Evolutionary conservation across 306 rosid species (phyloP), one percentile per base, ranked within the genome.

Genomic region (Castanea crenata): DNA sequence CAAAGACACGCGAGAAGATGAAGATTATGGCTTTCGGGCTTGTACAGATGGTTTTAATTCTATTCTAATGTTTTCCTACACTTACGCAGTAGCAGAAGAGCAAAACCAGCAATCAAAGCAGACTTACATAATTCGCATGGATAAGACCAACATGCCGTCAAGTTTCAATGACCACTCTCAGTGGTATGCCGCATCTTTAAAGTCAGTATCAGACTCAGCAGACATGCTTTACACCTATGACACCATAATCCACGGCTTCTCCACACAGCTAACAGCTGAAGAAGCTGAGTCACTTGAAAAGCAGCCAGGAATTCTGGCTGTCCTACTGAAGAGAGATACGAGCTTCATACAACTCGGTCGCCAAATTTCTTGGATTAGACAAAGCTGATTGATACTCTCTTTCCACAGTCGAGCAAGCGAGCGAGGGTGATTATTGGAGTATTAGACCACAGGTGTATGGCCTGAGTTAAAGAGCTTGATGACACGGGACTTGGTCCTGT

Each of bases 321-420:
- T 91, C 65, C 55, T 88, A 67, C 95, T 6, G 97, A 94, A 61
- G 73, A 72, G 65, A 82, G 72, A 68, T 94, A 92, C 5, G 91
- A 94, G 82, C 97, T 94, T 55, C 99, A 94, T 59, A 94, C 99
- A 35, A 94, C 97, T 81, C 88, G 97, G 80, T 87, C 99, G 5
- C 99, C 99, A 0, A 74, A 82, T 94, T 94, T 81, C 95, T 94
- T 5, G 97, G 99, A 61, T 76, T 94, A 18, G 90, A 76, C 21
- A 89, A 68, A 19, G 27, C 27, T 8, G 82, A 46, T 23, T 23
- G 82, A 38, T 25, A 31, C 77, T 67, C 20, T 73, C 69, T 25
- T 81, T n/a, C 86, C 0, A 54, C 83, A 18, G 71, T 74, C 6
- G 81, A n/a, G 3, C 74, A 75, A 64, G 79, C 71, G 34, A 70